Conservation (phyloP, 108 stramenopile genomes). For the Nitzschia sp. region DNA sequence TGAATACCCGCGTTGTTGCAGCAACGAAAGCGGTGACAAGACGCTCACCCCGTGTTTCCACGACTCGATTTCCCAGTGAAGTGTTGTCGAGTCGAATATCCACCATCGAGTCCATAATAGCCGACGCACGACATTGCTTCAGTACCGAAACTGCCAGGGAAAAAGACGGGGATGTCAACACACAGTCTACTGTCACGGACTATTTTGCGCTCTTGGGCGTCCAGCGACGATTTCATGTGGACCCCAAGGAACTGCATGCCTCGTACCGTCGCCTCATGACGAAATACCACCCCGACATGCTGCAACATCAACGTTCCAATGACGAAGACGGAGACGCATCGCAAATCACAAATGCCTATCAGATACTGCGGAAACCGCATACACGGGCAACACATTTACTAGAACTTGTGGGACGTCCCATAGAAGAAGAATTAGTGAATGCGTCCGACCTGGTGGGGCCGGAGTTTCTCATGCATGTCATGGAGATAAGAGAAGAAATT, state of each 20-base stretch:
- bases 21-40: too few species aligned
- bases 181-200: conserved; percentile 4
- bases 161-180: neutral
- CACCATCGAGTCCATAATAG: too few species aligned
- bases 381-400: conserved; percentile 67
- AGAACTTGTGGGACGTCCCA: conserved; percentile 48
- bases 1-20: too few species aligned
- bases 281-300: conserved; percentile 65
- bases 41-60: too few species aligned
- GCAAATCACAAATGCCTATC: conserved; percentile 65
- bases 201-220: conserved; percentile 41
- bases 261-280: conserved; percentile 70
- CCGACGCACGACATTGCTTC: too few species aligned
- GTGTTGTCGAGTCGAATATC: too few species aligned
- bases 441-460: conserved; percentile 38
- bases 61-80: too few species aligned
- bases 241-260: conserved; percentile 43
- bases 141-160: neutral
- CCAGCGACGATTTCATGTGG: conserved; percentile 37
- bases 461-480: conserved; percentile 59
- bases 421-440: neutral
- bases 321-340: neutral
- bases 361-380: conserved; percentile 53
- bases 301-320: conserved; percentile 16
- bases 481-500: conserved; percentile 71